phyloP scores from a whole-genome alignment of 2,329 filamentous ascomycete genomes.

The Escovopsis sp. region DNA sequence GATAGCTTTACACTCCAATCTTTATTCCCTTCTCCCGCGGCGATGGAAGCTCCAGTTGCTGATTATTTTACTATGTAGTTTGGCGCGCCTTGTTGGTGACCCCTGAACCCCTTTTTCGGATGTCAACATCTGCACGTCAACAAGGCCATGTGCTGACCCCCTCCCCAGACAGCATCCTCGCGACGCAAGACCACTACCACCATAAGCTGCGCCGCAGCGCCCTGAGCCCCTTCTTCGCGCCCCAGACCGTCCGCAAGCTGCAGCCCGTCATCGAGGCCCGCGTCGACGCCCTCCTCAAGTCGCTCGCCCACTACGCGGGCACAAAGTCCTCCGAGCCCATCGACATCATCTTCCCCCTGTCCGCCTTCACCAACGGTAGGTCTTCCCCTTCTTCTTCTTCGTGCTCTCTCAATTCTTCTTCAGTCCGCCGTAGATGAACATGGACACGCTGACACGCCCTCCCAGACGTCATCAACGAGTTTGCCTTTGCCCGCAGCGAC shows the following conservation, averaged over 20 bases:
- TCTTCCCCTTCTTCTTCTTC: too few relatives aligned
- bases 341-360: constrained; percentile 23
- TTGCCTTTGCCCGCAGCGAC: constrained; percentile 22
- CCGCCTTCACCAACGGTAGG: constrained; percentile 23
- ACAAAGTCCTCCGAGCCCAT: constrained; percentile 14
- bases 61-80: constrained; percentile 10
- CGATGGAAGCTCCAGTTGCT: neutral
- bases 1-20: too few relatives aligned
- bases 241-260: constrained; percentile 22
- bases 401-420: too few relatives aligned
- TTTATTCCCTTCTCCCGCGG: too few relatives aligned
- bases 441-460: too few relatives aligned
- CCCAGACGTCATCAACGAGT: constrained; percentile 27
- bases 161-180: constrained; percentile 17
- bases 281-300: constrained; percentile 18
- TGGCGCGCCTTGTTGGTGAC: constrained; percentile 18
- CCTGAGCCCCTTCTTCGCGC: constrained; percentile 23
- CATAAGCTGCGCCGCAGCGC: constrained; percentile 20
- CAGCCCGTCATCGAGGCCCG: constrained; percentile 23
- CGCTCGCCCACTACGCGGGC: constrained; percentile 15
- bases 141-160: neutral
- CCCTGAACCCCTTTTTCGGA: neutral
- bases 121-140: too few relatives aligned
- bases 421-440: too few relatives aligned
- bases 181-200: constrained; percentile 21